Evolutionary conservation across 1,139 yeast species (phyloP).

Genomic region (Candida glucosophila): DNA sequence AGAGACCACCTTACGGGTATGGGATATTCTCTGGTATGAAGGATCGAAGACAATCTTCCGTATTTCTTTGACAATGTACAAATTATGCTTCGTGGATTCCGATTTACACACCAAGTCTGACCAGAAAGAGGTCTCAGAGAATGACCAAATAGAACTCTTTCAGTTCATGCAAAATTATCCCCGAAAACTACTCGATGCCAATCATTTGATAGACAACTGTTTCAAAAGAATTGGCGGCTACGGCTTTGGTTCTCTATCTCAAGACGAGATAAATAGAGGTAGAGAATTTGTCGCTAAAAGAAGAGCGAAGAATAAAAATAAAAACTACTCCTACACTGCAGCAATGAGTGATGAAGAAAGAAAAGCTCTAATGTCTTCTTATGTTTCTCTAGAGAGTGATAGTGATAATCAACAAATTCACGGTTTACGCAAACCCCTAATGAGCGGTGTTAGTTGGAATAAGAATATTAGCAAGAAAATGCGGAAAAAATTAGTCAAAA

Average conservation of each 20-base stretch:
- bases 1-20: slow-evolving; percentile 77
- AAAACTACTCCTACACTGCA: slow-evolving; percentile 23
- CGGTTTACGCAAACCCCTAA: slow-evolving; percentile 43
- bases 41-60: slow-evolving; percentile 84
- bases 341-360: slow-evolving; percentile 35
- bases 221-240: slow-evolving; percentile 65
- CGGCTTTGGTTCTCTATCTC: slow-evolving; percentile 64
- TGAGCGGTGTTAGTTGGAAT: slow-evolving; percentile 53
- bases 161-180: slow-evolving; percentile 84
- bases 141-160: slow-evolving; percentile 78
- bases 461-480: slow-evolving; percentile 43
- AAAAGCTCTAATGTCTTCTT: slow-evolving; percentile 20
- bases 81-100: slow-evolving; percentile 45
- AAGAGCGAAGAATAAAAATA: slow-evolving; percentile 35
- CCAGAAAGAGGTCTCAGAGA: slow-evolving; percentile 16
- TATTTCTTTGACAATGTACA: slow-evolving; percentile 74
- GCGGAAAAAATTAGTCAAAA: slow-evolving; percentile 32
- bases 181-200: slow-evolving; percentile 62
- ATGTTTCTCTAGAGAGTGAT: slow-evolving; percentile 10
- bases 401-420: slow-evolving; percentile 35
- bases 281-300: slow-evolving; percentile 65
- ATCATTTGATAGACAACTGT: slow-evolving; percentile 60
- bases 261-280: slow-evolving; percentile 72
- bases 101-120: slow-evolving; percentile 6
- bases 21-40: slow-evolving; percentile 94